Conservation (phyloP, 2,329 filamentous ascomycete species). For the Stagonosporopsis tanaceti region DNA sequence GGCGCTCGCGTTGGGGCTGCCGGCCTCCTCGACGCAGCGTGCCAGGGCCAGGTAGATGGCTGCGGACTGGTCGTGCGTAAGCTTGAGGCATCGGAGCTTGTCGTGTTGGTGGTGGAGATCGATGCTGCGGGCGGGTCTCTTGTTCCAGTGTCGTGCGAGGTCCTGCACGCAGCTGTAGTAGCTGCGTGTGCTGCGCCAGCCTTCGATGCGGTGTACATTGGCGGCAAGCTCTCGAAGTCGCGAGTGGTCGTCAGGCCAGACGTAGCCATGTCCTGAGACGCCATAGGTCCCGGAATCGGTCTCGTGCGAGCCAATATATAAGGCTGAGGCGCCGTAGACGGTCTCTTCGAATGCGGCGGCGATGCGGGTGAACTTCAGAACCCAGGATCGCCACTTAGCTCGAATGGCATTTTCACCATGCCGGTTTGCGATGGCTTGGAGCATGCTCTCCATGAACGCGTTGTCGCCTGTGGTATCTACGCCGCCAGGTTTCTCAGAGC, state of each 20-base stretch:
- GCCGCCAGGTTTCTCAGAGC: conserved; percentile 44
- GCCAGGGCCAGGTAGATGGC: conserved; percentile 86
- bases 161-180: conserved; percentile 93
- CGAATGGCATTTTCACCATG: conserved; percentile 88
- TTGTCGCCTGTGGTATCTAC: conserved; percentile 83
- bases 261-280: conserved; percentile 86
- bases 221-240: conserved; percentile 88
- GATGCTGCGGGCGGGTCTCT: conserved; percentile 74
- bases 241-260: conserved; percentile 85
- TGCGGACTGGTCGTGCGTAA: conserved; percentile 77
- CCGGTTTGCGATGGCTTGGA: conserved; percentile 82
- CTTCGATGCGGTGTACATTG: conserved; percentile 91
- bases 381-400: conserved; percentile 92
- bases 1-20: conserved; percentile 20
- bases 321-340: conserved; percentile 89
- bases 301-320: conserved; percentile 84
- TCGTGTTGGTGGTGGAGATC: conserved; percentile 94
- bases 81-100: conserved; percentile 81
- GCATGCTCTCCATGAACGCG: conserved; percentile 86
- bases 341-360: conserved; percentile 94
- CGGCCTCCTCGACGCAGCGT: conserved; percentile 68
- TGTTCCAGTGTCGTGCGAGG: conserved; percentile 48
- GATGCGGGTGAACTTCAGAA: conserved; percentile 91
- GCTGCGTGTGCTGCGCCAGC: conserved; percentile 93
- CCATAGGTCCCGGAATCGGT: conserved; percentile 56